Conservation (phyloP, 176 grass and related monocot genomes). For the Triticum monococcum region DNA sequence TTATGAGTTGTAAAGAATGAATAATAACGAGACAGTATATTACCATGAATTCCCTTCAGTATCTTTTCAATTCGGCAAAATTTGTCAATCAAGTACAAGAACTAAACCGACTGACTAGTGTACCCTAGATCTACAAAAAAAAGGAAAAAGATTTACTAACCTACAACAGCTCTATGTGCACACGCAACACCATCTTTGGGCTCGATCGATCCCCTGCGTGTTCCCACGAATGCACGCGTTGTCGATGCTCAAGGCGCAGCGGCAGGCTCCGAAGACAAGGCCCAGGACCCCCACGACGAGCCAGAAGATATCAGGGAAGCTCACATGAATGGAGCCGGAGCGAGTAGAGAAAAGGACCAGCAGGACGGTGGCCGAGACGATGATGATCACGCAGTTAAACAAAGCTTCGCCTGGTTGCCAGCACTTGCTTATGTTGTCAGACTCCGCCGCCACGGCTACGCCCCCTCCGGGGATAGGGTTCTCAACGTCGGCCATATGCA, state of each 20-base stretch:
- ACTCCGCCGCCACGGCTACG: not conserved
- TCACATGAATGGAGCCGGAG: too few relatives aligned
- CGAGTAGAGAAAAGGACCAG: not conserved
- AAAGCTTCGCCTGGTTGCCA: not conserved
- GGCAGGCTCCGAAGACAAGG: not conserved
- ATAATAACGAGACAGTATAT: too few relatives aligned
- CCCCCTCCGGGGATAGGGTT: not conserved
- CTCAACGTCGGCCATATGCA: not conserved
- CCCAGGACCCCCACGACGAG: not conserved
- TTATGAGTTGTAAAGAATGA: too few relatives aligned
- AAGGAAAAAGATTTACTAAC: too few relatives aligned
- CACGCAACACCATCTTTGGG: not conserved
- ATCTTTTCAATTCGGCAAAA: too few relatives aligned
- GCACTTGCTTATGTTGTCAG: not conserved
- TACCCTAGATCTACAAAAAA: too few relatives aligned
- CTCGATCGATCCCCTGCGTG: not conserved
- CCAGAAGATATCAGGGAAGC: not conserved
- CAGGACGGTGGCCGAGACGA: not conserved
- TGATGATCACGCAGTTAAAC: not conserved
- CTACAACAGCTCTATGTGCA: too few relatives aligned
- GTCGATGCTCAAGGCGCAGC: not conserved
- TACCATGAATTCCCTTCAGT: too few relatives aligned
- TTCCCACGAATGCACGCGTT: not conserved
- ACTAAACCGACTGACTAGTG: too few relatives aligned
- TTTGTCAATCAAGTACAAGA: too few relatives aligned